Conservation (phyloP, 129 eudicot species). For the Flaveria trinervia region DNA sequence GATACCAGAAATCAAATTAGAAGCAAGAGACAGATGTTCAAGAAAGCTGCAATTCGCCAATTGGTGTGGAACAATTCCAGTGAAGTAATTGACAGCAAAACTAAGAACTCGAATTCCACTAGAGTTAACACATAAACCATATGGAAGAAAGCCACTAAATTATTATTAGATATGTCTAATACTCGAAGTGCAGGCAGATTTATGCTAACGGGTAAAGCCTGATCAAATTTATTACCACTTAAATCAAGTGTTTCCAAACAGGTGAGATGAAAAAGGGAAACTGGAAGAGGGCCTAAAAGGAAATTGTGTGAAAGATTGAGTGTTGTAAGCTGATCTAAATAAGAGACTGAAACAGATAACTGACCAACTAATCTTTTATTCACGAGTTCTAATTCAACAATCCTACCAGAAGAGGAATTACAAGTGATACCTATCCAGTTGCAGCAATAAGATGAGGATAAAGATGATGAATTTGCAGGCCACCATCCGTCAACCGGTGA, state of each 20-base stretch:
- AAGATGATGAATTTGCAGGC: slow-evolving; percentile 33
- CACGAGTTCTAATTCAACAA: slow-evolving; percentile 43
- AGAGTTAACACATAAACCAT: slow-evolving; percentile 52
- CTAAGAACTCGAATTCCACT: slow-evolving; percentile 37
- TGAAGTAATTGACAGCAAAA: slow-evolving; percentile 40
- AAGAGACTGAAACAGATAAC: slow-evolving; percentile 39
- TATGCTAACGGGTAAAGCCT: slow-evolving; percentile 37
- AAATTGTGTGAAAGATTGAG: slow-evolving; percentile 60
- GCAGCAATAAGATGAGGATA: slow-evolving; percentile 45
- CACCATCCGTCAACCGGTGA: slow-evolving; percentile 42
- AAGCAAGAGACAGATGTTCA: slow-evolving; percentile 44
- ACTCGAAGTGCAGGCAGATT: slow-evolving; percentile 50
- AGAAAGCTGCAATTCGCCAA: slow-evolving; percentile 43
- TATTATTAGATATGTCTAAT: slow-evolving; percentile 50
- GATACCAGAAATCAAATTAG: slow-evolving; percentile 45
- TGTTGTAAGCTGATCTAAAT: slow-evolving; percentile 50
- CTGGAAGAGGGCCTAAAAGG: slow-evolving; percentile 51
- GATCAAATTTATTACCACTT: slow-evolving; percentile 46
- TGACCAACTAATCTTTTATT: slow-evolving; percentile 40
- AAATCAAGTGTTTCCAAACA: slow-evolving; percentile 49
- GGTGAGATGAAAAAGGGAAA: slow-evolving; percentile 42
- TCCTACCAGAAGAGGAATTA: slow-evolving; percentile 43
- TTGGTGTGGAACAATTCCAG: slow-evolving; percentile 42
- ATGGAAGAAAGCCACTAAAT: slow-evolving; percentile 52
- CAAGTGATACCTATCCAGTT: slow-evolving; percentile 62